Evolutionary conservation across 2,329 filamentous ascomycete genomes (phyloP), one percentile per base, ranked within the genome.

Genomic region (Zymoseptoria brevis): DNA sequence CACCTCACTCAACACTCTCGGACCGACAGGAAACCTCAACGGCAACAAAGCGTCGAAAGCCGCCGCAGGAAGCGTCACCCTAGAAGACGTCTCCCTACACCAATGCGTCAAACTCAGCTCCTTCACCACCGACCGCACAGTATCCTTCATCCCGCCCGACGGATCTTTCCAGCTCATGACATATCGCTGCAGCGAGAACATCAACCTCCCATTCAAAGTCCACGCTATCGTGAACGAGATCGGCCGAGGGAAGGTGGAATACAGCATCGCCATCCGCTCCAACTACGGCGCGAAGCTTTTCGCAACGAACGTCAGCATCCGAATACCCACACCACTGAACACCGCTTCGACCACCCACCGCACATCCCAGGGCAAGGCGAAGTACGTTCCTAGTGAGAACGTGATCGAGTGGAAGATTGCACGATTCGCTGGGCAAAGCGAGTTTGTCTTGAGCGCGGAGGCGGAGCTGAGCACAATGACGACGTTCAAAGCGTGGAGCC

Each of bases 391-490:
- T 0, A 89, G 92, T 64, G 92, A 96, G 72, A 99, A 99, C 79
- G 90, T 93, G 71, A 97, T 99, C 64, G 88, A 97, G 11, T 99
- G 94, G 94, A 97, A 96, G 81, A 97, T 99, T 66, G 88, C 92
- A 11, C 84, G 94, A n/a, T 99, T 99, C 76, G 94, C 92, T 0
- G 94, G 94, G n/a, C 91, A 96, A 76, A 93, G 88, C 76, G 94
- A 99, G 75, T 99, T 88, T 65, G 93, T 99, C 11, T 81, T 99
- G 60, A 95, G 88, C 68, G 94, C 94, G 8, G 95, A 99, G 75
- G 94, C 94, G 50, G 88, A 88, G 57, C 79, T 99, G 68, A 96
- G 91, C 5, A 91, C 88, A 75, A 99, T 96, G 92, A 99, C 95
- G 53, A 96, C 96, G 70, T 92, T 97, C 74, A 96, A 96, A 72